Percentiles rank a stretch among this genome's conserved stretches.
Evolutionary conservation across 1,139 yeast genomes (phyloP).

Genomic region (Pichiaceae sp.): DNA sequence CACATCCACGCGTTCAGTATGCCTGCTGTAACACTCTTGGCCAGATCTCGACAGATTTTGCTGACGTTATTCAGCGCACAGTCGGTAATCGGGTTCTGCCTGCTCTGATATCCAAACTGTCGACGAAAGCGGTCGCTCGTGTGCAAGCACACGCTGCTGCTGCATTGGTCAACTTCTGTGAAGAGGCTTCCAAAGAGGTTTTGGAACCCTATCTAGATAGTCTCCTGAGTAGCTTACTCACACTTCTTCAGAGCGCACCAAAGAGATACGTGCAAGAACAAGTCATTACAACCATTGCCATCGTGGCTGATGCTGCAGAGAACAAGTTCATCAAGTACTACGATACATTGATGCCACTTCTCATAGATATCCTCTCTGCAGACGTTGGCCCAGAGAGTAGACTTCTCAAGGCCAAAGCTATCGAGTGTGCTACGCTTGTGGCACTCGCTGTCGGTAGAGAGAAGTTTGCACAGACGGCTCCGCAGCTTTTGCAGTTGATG

Average conservation of each 20-base stretch:
- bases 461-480: slow-evolving; percentile 69
- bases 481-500: slow-evolving; percentile 65
- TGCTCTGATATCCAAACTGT: slow-evolving; percentile 72
- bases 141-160: slow-evolving; percentile 99
- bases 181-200: slow-evolving; percentile 79
- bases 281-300: slow-evolving; percentile 91
- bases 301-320: slow-evolving; percentile 97
- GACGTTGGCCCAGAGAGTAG: slow-evolving; percentile 79
- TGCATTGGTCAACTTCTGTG: slow-evolving; percentile 90
- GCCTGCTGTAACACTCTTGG: slow-evolving; percentile 97
- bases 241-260: slow-evolving; percentile 65
- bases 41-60: slow-evolving; percentile 96
- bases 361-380: slow-evolving; percentile 68
- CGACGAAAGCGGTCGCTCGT: slow-evolving; percentile 49
- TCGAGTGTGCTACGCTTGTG: slow-evolving; percentile 90
- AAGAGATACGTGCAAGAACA: slow-evolving; percentile 95
- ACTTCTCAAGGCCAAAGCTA: slow-evolving; percentile 81
- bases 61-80: slow-evolving; percentile 76
- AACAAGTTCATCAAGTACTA: slow-evolving; percentile 82
- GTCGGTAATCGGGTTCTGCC: slow-evolving; percentile 78
- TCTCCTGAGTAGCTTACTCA: slow-evolving; percentile 63
- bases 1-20: slow-evolving; percentile 91
- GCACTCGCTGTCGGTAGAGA: slow-evolving; percentile 97
- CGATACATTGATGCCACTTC: slow-evolving; percentile 88
- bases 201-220: slow-evolving; percentile 87